Percentiles rank a stretch among this genome's conserved stretches.
These are phyloP conservation scores for Ceriops zippeliana DNA, from an alignment of 345 rosid species.

Conservation along the genomic window DNA sequence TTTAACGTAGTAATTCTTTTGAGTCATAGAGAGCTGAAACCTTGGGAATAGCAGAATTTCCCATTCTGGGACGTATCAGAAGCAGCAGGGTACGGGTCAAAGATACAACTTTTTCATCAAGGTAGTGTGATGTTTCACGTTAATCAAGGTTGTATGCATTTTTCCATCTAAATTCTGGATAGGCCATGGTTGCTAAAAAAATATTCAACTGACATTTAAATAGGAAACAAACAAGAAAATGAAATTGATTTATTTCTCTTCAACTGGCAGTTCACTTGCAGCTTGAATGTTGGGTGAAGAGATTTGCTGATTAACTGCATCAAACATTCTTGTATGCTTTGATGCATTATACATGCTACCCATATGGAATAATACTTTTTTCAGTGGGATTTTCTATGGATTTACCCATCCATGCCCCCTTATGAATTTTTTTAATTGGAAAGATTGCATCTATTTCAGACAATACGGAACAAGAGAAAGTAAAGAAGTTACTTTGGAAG, in stretches of 20 bases:
- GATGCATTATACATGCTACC: slow-evolving; percentile 10
- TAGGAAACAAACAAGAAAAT: too few relatives aligned
- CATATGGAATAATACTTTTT: background rate
- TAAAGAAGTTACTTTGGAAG: slow-evolving; percentile 91
- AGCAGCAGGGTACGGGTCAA: slow-evolving; percentile 79
- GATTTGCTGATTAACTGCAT: background rate
- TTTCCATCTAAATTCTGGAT: too few relatives aligned
- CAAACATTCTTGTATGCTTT: background rate
- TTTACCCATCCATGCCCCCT: background rate
- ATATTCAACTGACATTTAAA: too few relatives aligned
- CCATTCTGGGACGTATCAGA: slow-evolving; percentile 80
- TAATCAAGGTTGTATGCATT: background rate
- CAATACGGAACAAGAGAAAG: slow-evolving; percentile 92
- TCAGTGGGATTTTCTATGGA: background rate
- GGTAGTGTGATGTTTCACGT: slow-evolving; percentile 33
- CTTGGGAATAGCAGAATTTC: slow-evolving; percentile 82
- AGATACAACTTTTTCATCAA: slow-evolving; percentile 90
- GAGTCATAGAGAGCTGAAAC: slow-evolving; percentile 73
- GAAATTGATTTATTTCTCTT: too few relatives aligned
- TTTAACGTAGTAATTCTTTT: slow-evolving; percentile 20
- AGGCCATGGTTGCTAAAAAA: too few relatives aligned
- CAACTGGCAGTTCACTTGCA: too few relatives aligned
- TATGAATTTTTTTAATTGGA: background rate
- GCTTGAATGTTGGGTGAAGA: too few relatives aligned
- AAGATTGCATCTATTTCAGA: slow-evolving; percentile 40